These are phyloP conservation scores for Zopfia rhizophila DNA, from an alignment of 2,329 filamentous ascomycete species.

Conservation along the genomic window DNA sequence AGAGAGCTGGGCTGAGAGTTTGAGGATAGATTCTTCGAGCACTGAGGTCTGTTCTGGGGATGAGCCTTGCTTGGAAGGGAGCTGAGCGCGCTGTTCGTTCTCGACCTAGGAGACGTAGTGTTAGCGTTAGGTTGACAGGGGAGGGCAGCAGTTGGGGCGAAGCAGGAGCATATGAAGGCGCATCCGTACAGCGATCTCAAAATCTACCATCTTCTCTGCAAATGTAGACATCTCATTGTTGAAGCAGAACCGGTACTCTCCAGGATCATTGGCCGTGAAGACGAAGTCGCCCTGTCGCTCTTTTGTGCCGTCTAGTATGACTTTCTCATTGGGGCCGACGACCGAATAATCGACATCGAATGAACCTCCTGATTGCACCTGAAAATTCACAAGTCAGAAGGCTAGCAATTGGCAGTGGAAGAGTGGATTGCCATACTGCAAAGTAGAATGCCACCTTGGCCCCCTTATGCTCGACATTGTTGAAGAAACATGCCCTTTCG, in stretches of 20 bases:
- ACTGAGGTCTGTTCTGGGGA: constrained; percentile 87
- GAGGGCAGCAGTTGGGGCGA: constrained; percentile 3
- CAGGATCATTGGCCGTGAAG: constrained; percentile 87
- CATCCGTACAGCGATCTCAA: constrained; percentile 93
- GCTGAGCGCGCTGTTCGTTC: constrained; percentile 81
- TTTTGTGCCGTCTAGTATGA: constrained; percentile 87
- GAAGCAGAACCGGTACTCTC: constrained; percentile 98
- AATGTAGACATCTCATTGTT: constrained; percentile 99
- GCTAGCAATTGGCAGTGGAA: not conserved
- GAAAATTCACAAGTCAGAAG: not conserved
- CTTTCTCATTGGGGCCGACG: constrained; percentile 79
- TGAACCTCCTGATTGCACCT: constrained; percentile 98
- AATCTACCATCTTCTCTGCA: constrained; percentile 96
- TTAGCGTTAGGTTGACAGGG: not conserved
- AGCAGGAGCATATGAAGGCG: constrained; percentile 23
- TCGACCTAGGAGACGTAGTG: constrained; percentile 72
- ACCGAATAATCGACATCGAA: constrained; percentile 98
- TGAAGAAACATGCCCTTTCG: constrained; percentile 97
- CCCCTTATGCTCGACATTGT: constrained; percentile 77
- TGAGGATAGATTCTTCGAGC: constrained; percentile 94
- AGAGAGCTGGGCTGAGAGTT: constrained; percentile 90
- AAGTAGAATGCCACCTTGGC: constrained; percentile 99
- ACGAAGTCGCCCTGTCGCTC: constrained; percentile 97
- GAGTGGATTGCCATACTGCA: constrained; percentile 71
- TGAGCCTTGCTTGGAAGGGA: constrained; percentile 89